phyloP scores from a whole-genome alignment of 208 protist genomes.

The Trypanosoma grayi region DNA sequence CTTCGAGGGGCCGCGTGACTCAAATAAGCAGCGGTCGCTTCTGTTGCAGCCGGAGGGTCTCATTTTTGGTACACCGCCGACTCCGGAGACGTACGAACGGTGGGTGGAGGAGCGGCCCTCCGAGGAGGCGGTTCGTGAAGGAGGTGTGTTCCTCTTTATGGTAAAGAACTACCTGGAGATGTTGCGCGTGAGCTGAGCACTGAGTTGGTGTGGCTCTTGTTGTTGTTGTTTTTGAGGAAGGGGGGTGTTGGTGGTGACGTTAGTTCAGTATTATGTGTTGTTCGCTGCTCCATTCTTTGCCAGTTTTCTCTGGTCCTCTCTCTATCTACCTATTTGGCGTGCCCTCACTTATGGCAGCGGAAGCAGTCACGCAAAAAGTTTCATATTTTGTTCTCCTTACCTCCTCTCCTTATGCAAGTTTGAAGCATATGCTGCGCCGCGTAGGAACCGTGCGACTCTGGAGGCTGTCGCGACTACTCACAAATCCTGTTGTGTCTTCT shows the following conservation, averaged over 20 bases:
- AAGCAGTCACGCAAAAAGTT: too few relatives aligned
- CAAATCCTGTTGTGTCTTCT: not conserved
- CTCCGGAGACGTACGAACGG: conserved; percentile 57
- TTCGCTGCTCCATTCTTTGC: too few relatives aligned
- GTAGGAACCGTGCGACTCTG: not conserved
- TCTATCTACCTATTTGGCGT: too few relatives aligned
- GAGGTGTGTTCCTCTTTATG: conserved; percentile 74
- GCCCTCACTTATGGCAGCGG: too few relatives aligned
- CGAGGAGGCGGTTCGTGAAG: conserved; percentile 38
- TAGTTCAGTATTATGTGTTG: too few relatives aligned
- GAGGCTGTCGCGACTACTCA: conserved; percentile 3
- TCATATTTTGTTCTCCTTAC: conserved; percentile 10
- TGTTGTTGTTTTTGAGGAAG: too few relatives aligned
- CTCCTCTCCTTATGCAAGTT: not conserved
- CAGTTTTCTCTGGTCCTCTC: too few relatives aligned
- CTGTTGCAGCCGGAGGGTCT: conserved; percentile 64
- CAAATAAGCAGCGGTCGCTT: conserved; percentile 65
- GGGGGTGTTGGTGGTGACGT: too few relatives aligned
- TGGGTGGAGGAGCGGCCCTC: conserved; percentile 72
- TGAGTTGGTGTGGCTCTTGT: not conserved
- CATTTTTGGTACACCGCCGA: conserved; percentile 67
- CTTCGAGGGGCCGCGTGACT: conserved; percentile 73
- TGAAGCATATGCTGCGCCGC: conserved; percentile 8
- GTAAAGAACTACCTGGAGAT: conserved; percentile 77
- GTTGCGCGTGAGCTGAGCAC: conserved; percentile 44